phyloP scores from a whole-genome alignment of 805 yeast genomes.

The Spathaspora hagerdaliae region DNA sequence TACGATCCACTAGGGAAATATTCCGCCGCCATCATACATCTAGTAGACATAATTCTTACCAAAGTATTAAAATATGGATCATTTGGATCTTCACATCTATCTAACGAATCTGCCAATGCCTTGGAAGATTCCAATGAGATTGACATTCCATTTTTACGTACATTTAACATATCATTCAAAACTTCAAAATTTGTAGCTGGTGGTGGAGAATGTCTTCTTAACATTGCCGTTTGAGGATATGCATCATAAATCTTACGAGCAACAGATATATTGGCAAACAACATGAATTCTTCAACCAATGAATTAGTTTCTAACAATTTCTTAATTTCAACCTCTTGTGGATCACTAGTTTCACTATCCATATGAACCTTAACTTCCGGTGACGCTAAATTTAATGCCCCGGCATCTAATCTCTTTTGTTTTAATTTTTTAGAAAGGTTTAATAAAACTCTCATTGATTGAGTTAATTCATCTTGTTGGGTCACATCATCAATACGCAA shows the following conservation, averaged over 20 bases:
- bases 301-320: constrained; percentile 87
- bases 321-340: constrained; percentile 91
- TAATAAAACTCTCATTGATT: constrained; percentile 82
- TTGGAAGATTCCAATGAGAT: constrained; percentile 82
- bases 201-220: constrained; percentile 97
- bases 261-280: constrained; percentile 93
- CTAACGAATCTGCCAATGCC: constrained; percentile 90
- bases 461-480: constrained; percentile 78
- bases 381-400: constrained; percentile 94
- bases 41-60: constrained; percentile 92
- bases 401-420: constrained; percentile 84
- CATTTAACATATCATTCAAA: constrained; percentile 82
- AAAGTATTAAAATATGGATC: constrained; percentile 93
- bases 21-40: constrained; percentile 99
- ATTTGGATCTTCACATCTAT: constrained; percentile 73
- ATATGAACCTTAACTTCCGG: constrained; percentile 97
- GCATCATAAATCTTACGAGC: constrained; percentile 90
- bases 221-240: constrained; percentile 97
- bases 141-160: constrained; percentile 64
- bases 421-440: constrained; percentile 78
- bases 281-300: constrained; percentile 96
- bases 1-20: constrained; percentile 89
- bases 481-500: constrained; percentile 75
- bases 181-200: constrained; percentile 90
- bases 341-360: constrained; percentile 97